Conservation (phyloP, 176 grass and related monocot genomes). For the Avena insularis region DNA sequence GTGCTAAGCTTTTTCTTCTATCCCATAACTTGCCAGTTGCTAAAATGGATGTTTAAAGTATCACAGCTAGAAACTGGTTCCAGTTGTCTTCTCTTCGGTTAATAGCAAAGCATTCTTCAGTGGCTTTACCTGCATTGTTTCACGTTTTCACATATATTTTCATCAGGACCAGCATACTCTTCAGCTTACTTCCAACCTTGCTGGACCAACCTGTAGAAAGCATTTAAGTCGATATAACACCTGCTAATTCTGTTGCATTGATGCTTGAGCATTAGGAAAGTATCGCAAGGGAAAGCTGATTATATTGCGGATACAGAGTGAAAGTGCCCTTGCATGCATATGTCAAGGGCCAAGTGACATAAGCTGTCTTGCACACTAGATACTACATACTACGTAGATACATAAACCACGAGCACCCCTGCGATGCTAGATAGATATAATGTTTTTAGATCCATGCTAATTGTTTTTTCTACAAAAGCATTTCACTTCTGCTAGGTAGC, state of each 20-base stretch:
- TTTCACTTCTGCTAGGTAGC: conserved; percentile 55
- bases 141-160: conserved; percentile 10
- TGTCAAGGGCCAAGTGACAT: conserved; percentile 41
- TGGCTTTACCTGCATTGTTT: conserved; percentile 28
- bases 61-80: conserved; percentile 35
- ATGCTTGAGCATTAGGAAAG: conserved; percentile 36
- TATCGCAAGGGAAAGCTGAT: conserved; percentile 33
- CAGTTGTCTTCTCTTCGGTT: background rate
- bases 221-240: conserved; percentile 19
- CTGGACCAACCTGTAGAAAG: conserved; percentile 29
- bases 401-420: conserved; percentile 45
- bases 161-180: conserved; percentile 10
- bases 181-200: conserved; percentile 1
- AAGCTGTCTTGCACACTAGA: conserved; percentile 50
- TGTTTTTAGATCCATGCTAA: conserved; percentile 51
- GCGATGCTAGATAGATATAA: conserved; percentile 37
- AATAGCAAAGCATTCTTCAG: background rate
- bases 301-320: conserved; percentile 52
- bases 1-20: conserved; percentile 17
- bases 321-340: conserved; percentile 46
- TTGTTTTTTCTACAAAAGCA: conserved; percentile 51
- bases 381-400: conserved; percentile 30
- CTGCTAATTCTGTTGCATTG: conserved; percentile 33
- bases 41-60: conserved; percentile 3
- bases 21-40: conserved; percentile 40